phyloP scores from a whole-genome alignment of 495 filamentous ascomycete species.

The Penicillium paxilli region DNA sequence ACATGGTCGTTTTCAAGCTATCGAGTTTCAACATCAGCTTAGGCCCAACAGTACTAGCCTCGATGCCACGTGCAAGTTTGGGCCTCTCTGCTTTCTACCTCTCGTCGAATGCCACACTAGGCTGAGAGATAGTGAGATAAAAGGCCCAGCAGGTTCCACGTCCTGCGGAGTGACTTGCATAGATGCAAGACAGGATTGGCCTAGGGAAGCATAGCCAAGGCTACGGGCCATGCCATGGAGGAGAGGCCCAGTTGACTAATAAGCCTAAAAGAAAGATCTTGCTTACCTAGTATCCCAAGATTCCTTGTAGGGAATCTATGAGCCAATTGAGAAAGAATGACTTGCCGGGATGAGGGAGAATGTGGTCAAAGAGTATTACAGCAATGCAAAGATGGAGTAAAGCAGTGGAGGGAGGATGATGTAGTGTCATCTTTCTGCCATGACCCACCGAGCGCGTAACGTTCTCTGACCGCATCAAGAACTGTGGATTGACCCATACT shows the following conservation, averaged over 20 bases:
- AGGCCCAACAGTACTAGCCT: slow-evolving; percentile 14
- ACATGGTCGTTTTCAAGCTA: slow-evolving; percentile 37
- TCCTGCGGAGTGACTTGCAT: slow-evolving; percentile 13
- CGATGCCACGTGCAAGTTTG: slow-evolving; percentile 10
- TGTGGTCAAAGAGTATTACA: slow-evolving; percentile 5
- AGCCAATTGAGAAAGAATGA: slow-evolving; percentile 11
- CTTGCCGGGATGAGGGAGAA: neutral
- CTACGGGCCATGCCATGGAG: neutral
- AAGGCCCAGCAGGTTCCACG: neutral
- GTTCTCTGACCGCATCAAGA: slow-evolving; percentile 38
- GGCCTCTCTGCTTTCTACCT: slow-evolving; percentile 4
- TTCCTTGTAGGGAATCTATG: neutral
- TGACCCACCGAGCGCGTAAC: slow-evolving; percentile 44
- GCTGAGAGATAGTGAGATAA: slow-evolving; percentile 1
- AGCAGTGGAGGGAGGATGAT: slow-evolving; percentile 36
- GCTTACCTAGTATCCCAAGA: slow-evolving; percentile 25
- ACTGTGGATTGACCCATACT: too few relatives aligned
- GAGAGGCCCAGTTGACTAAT: slow-evolving; percentile 13
- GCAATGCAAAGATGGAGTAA: slow-evolving; percentile 18
- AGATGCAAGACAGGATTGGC: slow-evolving; percentile 9
- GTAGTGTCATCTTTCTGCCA: slow-evolving; percentile 45
- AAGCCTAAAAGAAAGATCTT: slow-evolving; percentile 18
- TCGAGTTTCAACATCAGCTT: slow-evolving; percentile 13
- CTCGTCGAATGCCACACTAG: neutral
- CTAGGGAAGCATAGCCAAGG: slow-evolving; percentile 7